Evolutionary conservation across 202 grass and related monocot species (phyloP).

Genomic region (Cymbopogon flexuosus): DNA sequence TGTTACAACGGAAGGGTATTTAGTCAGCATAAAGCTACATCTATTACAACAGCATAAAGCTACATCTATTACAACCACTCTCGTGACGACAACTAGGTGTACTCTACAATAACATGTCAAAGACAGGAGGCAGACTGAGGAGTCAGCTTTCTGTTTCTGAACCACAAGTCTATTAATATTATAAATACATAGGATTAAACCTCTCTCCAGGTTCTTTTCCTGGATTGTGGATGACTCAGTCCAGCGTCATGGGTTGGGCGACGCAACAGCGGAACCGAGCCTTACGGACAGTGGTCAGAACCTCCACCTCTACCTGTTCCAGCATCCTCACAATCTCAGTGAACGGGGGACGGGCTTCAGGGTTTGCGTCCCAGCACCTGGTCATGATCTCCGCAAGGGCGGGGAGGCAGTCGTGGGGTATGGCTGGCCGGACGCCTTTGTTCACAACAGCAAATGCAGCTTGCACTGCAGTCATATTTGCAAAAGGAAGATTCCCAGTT

Average conservation of each 20-base stretch:
- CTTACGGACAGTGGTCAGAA: slow-evolving; percentile 64
- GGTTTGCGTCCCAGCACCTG: slow-evolving; percentile 88
- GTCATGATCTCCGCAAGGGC: slow-evolving; percentile 78
- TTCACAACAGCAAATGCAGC: slow-evolving; percentile 97
- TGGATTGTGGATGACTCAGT: slow-evolving; percentile 53
- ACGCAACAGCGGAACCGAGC: slow-evolving; percentile 88
- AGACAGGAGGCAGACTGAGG: not conserved
- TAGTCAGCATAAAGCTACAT: too few species aligned
- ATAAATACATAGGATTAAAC: slow-evolving; percentile 40
- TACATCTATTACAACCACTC: slow-evolving; percentile 34
- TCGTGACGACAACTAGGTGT: slow-evolving; percentile 32
- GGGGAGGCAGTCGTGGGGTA: slow-evolving; percentile 87
- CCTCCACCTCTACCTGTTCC: slow-evolving; percentile 74
- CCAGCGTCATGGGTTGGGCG: slow-evolving; percentile 69
- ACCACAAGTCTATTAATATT: slow-evolving; percentile 46
- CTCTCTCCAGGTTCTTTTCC: slow-evolving; percentile 31
- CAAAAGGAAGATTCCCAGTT: slow-evolving; percentile 70
- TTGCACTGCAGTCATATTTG: slow-evolving; percentile 92
- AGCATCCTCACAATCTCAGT: slow-evolving; percentile 74
- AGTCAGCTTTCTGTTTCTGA: slow-evolving; percentile 43
- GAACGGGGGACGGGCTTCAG: slow-evolving; percentile 66
- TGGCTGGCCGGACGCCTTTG: slow-evolving; percentile 68
- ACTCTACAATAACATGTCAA: slow-evolving; percentile 38
- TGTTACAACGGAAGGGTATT: slow-evolving; percentile 29
- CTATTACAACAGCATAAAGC: too few species aligned